Base-by-base conservation (phyloP, 805 yeast species). In the Myxozyma udenii region DNA sequence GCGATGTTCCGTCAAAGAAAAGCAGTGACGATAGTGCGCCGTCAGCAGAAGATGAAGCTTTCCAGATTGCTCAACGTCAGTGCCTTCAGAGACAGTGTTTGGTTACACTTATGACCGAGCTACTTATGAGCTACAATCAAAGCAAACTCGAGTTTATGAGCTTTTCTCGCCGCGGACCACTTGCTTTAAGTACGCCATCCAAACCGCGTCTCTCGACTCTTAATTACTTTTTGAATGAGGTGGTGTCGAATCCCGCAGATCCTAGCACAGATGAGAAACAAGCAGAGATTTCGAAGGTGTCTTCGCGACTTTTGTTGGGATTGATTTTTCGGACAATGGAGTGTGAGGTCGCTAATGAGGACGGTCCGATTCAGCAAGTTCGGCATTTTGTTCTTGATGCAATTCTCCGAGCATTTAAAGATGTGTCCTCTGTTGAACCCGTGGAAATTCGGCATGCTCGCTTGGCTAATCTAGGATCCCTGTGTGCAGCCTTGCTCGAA, bases 61-160 rank as follows among this genome's bases (percentile, higher is more conserved):
- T 18, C 24, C 35, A 36, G 46, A 28, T 14, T 28, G 33, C 36
- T 16, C 85, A 85, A 63, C 70, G 74, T 5, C 74, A 78, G 26
- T 86, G 83, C 66, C 75, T 82, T 0, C 83, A 85, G 61, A 79
- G 81, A 52, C 76, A 83, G 40, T 89, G 83, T 65, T 67, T 90
- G 42, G 68, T 90, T 36, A 86, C 82, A 58, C 69, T 80, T 0
- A 67, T 89, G 36, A 76, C 82, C 0, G 97, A 90, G 60, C 68
- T 88, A 5, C 67, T 90, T 5, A 78, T 83, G 1, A 85, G 96
- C 1, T 90, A 89, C 65, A 84, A 83, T 55, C 83, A 82, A 55
- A 79, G 89, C 45, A 90, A 90, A 65, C 75, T 85, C 44, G 96
- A 89, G 61, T 85, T 90, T 62, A 70, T 89, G 50, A 82, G 91